phyloP scores from a whole-genome alignment of 2,329 filamentous ascomycete species.

The Triangularia verruculosa region DNA sequence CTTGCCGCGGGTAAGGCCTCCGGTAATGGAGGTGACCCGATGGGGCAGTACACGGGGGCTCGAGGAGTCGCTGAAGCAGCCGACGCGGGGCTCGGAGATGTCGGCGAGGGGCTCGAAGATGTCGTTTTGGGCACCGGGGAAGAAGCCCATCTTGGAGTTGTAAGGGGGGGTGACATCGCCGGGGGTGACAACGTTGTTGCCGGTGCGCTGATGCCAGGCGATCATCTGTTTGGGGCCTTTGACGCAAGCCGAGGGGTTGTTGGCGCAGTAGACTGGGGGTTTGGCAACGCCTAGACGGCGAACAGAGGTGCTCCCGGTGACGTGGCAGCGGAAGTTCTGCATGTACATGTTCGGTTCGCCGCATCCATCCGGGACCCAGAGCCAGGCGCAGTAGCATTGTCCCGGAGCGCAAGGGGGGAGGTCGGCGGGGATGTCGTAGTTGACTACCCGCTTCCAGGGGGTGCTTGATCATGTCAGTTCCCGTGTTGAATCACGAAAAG shows the following conservation, averaged over 20 bases:
- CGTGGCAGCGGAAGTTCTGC: slow-evolving; percentile 48
- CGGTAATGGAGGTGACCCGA: not conserved
- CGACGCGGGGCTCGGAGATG: slow-evolving; percentile 20
- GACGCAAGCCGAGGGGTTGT: slow-evolving; percentile 41
- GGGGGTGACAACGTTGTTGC: slow-evolving; percentile 34
- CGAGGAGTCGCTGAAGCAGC: not conserved
- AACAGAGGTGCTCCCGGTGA: slow-evolving; percentile 42
- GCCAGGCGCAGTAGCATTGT: slow-evolving; percentile 20
- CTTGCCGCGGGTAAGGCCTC: not conserved
- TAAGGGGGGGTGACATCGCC: slow-evolving; percentile 33
- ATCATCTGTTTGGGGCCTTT: slow-evolving; percentile 50
- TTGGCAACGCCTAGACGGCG: slow-evolving; percentile 39
- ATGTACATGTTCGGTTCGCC: slow-evolving; percentile 39
- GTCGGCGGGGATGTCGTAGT: slow-evolving; percentile 13
- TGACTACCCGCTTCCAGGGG: slow-evolving; percentile 10
- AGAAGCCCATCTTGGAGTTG: slow-evolving; percentile 35
- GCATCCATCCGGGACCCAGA: slow-evolving; percentile 19
- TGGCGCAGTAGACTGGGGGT: slow-evolving; percentile 41
- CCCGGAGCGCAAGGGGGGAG: slow-evolving; percentile 16
- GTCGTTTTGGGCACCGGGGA: slow-evolving; percentile 34
- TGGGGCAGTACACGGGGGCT: slow-evolving; percentile 1
- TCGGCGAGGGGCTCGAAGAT: slow-evolving; percentile 27
- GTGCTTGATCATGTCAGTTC: slow-evolving; percentile 1
- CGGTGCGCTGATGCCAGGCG: slow-evolving; percentile 41
- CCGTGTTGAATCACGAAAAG: not conserved